Evolutionary conservation across 352 stramenopile genomes (phyloP), one percentile per base, ranked within the genome.

Genomic region (Phytophthora ramorum): DNA sequence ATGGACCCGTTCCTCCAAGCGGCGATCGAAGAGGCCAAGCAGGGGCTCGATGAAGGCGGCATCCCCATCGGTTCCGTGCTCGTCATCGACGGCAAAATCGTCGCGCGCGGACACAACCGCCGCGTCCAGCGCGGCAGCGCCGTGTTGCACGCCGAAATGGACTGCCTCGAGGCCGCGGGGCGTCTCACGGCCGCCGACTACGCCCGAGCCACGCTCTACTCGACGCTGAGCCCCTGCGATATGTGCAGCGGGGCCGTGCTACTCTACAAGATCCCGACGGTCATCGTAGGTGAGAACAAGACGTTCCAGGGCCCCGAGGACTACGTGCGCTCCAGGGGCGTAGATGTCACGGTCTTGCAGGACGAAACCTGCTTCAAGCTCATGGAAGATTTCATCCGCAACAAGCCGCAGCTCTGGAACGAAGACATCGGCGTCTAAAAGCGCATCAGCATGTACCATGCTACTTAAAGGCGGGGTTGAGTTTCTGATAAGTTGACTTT

Each of bases 161-260:
- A 79, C 62, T 78, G 69, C 48, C 58, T 82, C 28, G 74, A 82
- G 58, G 60, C 47, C 22, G 70, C 74, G 8, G 71, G 74, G 2
- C 74, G 74, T 2, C 67, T 75, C 26, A 52, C 70, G 34, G 70
- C 74, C 30, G 63, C 74, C 37, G 70, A 76, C 53, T 82, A 82
- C 46, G 45, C 58, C 34, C 58, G 60, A 7, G 43, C 65, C 30
- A 82, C 74, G 38, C 66, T 82, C 34, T 82, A 82, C 58, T 78
- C 74, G 45, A 82, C 74, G 38, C 49, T 82, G 57, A 76, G 59
- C 17, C 74, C 74, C 6, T 82, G 74, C 24, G 66, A 74, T 50
- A 82, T 82, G 74, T 82, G 74, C 49, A 79, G 67, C 22, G 74
- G 74, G 30, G 70, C 74, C 22, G 71, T 79, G 48, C 66, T 82